Evolutionary conservation across 2,329 filamentous ascomycete species (phyloP), one percentile per base, ranked within the genome.

Genomic region (Aspergillus vadensis): DNA sequence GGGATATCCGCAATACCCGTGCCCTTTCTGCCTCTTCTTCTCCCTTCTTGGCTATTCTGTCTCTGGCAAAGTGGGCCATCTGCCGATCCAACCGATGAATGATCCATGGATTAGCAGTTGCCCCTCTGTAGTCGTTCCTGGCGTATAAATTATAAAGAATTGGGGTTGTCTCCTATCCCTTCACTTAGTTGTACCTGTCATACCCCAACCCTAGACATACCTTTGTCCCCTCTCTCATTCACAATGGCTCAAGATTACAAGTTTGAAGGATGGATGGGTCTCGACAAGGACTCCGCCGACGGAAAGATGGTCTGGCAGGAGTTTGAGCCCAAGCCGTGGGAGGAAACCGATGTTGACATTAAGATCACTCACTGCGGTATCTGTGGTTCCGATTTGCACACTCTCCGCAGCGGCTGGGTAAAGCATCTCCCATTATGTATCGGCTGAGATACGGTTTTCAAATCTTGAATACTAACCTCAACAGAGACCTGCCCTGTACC

Each of bases 331-430:
- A 89, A 89, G 79, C 74, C 77, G n/a, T 89, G 86, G 83, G 83
- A 86, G 48, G 87, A 89, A 70, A 83, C 81, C 25, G 86, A 89
- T 63, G 75, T 89, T 58, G 86, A 89, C 68, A 88, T 89, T 66
- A 81, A 85, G 69, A 76, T 89, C 64, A 82, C 83, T 0, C 85
- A 88, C 76, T 88, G 85, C 65, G 86, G 87, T 62, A 82, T 90
- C 64, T 90, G 87, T 70, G 87, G 85, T 57, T 83, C 82, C 0
- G 86, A 89, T 64, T 53, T 88, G 38, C 86, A 88, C 72, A 81
- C 76, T 4, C 75, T 88, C 4, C 78, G 81, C 19, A 84, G 83
- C 12, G 85, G 74, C 53, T 76, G 74, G 74, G 74, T 76, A 64
- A 57, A 72, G 67, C 39, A 48, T 50, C 17, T 27, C 8, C 27